A percentile compares a stretch with the other conserved stretches of the same genome.
phyloP scores from a whole-genome alignment of 2,329 filamentous ascomycete genomes.

The Fulvia fulva region DNA sequence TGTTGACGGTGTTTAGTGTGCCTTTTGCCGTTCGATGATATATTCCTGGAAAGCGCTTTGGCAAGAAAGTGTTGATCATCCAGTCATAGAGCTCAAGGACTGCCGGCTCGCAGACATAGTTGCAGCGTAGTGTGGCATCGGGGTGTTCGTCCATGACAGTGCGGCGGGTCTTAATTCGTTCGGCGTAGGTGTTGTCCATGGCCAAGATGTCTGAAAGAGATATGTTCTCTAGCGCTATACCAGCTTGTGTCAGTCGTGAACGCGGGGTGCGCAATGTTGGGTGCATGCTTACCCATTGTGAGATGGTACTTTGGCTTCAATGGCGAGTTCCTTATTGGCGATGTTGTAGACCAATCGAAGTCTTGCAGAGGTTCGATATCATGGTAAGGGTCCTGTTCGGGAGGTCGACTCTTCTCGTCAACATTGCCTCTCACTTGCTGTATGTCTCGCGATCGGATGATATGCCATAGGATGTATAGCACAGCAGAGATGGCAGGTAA shows the following conservation, averaged over 20 bases:
- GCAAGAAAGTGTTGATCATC: conserved; percentile 53
- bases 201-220: conserved; percentile 52
- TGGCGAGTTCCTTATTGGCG: conserved; percentile 52
- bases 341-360: conserved; percentile 50
- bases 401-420: background rate
- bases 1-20: conserved; percentile 47
- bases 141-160: conserved; percentile 44
- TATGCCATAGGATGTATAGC: background rate
- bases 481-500: background rate
- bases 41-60: conserved; percentile 53
- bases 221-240: conserved; percentile 50
- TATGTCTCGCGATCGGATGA: background rate
- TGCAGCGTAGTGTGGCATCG: conserved; percentile 39
- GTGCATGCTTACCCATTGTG: conserved; percentile 53
- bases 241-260: background rate
- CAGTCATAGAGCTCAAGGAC: conserved; percentile 56
- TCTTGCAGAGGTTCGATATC: conserved; percentile 44
- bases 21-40: conserved; percentile 26
- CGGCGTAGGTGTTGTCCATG: conserved; percentile 57
- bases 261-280: background rate
- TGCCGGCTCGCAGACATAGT: conserved; percentile 41
- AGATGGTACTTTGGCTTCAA: conserved; percentile 61
- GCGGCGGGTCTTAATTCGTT: conserved; percentile 49
- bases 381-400: conserved; percentile 33
- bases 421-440: background rate